These are phyloP conservation scores for Aspergillus latus DNA, from an alignment of 2,329 filamentous ascomycete species.

Conservation along the genomic window DNA sequence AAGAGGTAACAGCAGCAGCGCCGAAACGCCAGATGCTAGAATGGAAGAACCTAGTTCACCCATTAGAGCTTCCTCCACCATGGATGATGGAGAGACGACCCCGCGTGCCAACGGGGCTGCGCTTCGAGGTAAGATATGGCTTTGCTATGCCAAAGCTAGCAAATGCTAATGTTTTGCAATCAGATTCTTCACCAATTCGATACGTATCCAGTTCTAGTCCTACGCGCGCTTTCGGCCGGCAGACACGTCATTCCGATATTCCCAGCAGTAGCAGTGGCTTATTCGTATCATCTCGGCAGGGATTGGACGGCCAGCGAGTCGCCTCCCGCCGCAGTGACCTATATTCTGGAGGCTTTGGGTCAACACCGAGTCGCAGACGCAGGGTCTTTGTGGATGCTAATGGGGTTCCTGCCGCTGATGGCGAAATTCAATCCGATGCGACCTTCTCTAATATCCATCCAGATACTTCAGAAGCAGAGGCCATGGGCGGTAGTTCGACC, in stretches of 20 bases:
- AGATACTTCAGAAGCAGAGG: constrained; percentile 87
- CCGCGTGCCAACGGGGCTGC: constrained; percentile 40
- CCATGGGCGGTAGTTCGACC: constrained; percentile 75
- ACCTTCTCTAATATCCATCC: constrained; percentile 71
- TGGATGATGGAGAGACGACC: constrained; percentile 45
- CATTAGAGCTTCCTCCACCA: constrained; percentile 40
- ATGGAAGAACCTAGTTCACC: constrained; percentile 52
- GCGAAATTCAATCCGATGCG: constrained; percentile 56
- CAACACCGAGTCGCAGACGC: constrained; percentile 53
- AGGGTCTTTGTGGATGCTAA: constrained; percentile 65
- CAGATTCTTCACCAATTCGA: constrained; percentile 88
- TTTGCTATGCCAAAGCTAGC: neutral
- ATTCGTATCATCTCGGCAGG: constrained; percentile 68
- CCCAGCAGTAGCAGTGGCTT: constrained; percentile 82
- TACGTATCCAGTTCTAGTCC: constrained; percentile 91
- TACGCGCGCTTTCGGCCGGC: constrained; percentile 56
- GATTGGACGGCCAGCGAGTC: constrained; percentile 49
- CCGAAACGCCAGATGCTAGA: constrained; percentile 40
- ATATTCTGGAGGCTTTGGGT: constrained; percentile 70
- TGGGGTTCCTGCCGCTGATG: constrained; percentile 57
- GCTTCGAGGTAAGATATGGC: constrained; percentile 40
- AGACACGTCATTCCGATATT: constrained; percentile 66
- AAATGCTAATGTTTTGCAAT: constrained; percentile 3
- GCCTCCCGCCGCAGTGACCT: constrained; percentile 78
- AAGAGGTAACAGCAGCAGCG: constrained; percentile 44